phyloP scores from a whole-genome alignment of 78 protist genomes.

The Dictyostelium citrinum region DNA sequence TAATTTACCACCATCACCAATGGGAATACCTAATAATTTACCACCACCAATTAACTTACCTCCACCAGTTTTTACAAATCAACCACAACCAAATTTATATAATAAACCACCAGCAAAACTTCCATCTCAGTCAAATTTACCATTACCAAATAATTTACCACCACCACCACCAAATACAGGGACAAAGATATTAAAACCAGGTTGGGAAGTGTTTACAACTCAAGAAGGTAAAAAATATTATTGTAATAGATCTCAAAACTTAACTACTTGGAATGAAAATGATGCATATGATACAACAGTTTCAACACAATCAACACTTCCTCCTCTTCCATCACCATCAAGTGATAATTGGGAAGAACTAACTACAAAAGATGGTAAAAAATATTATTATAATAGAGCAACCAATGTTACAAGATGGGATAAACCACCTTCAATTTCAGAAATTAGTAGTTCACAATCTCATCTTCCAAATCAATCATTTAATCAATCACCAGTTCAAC shows the following conservation, averaged over 20 bases:
- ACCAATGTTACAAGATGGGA: constrained; percentile 17
- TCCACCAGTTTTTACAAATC: background rate
- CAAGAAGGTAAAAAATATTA: constrained; percentile 50
- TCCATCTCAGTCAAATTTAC: background rate
- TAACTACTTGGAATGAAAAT: constrained; percentile 41
- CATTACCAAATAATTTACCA: constrained; percentile 18
- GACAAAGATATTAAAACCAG: constrained; percentile 9
- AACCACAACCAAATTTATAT: background rate
- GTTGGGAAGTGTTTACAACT: constrained; percentile 37
- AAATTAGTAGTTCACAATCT: background rate
- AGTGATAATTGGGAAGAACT: constrained; percentile 14
- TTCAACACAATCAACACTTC: background rate
- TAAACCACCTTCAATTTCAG: background rate
- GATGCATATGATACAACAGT: constrained; percentile 6
- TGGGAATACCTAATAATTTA: background rate
- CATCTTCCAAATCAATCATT: background rate
- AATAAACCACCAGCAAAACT: background rate
- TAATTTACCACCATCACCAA: background rate
- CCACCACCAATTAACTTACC: background rate
- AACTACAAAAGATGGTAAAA: constrained; percentile 34
- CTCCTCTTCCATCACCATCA: constrained; percentile 1
- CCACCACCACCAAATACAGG: constrained; percentile 15
- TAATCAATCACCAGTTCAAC: background rate
- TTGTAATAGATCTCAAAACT: background rate
- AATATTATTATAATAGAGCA: constrained; percentile 28